These are phyloP conservation scores for Vitis amurensis DNA, from an alignment of 164 flowering plant genomes.

Conservation along the genomic window DNA sequence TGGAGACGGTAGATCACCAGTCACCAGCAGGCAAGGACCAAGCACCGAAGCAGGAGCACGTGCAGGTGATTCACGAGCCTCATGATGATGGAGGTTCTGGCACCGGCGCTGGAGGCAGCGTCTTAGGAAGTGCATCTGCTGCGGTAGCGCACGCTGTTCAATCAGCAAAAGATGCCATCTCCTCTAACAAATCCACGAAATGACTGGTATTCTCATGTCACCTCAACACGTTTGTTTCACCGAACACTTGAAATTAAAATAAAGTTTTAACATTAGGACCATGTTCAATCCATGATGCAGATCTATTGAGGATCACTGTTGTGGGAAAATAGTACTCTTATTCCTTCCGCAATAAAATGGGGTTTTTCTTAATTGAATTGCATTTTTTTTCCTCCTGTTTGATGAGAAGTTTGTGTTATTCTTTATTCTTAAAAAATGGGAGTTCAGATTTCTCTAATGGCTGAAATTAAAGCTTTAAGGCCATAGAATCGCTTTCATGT, in stretches of 20 bases:
- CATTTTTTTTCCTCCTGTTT: too few relatives aligned
- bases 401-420: too few relatives aligned
- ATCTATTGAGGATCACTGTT: too few relatives aligned
- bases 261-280: too few relatives aligned
- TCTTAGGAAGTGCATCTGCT: conserved; percentile 19
- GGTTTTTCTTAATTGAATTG: too few relatives aligned
- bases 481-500: too few relatives aligned
- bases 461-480: too few relatives aligned
- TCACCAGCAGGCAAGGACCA: conserved; percentile 26
- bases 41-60: conserved; percentile 20
- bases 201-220: neutral
- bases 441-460: too few relatives aligned
- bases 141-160: conserved; percentile 24
- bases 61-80: conserved; percentile 33
- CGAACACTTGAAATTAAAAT: neutral
- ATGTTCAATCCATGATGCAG: too few relatives aligned
- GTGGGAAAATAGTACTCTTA: too few relatives aligned
- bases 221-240: neutral
- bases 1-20: conserved; percentile 41
- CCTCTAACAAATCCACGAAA: conserved; percentile 7
- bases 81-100: neutral
- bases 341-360: too few relatives aligned
- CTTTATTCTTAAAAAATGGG: too few relatives aligned
- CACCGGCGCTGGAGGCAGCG: neutral
- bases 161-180: conserved; percentile 38